These are phyloP conservation scores for Amphirosellinia nigrospora DNA, from an alignment of 495 filamentous ascomycete species.

Conservation along the genomic window DNA sequence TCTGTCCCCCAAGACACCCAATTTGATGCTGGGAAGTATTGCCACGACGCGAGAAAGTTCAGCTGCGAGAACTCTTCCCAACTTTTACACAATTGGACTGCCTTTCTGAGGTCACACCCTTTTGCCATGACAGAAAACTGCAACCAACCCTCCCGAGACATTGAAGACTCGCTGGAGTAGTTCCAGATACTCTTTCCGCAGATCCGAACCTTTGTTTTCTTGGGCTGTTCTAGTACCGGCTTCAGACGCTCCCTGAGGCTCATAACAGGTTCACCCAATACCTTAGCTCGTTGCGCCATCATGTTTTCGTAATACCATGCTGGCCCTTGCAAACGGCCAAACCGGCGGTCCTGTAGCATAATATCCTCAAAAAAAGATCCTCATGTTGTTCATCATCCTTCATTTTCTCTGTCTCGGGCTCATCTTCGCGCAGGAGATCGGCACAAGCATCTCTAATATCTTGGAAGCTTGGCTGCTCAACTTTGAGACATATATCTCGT, in stretches of 20 bases:
- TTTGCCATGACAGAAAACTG: conserved; percentile 62
- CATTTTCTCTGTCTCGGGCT: conserved; percentile 39
- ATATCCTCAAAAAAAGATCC: conserved; percentile 32
- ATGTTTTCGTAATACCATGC: conserved; percentile 27
- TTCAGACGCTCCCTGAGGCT: not conserved
- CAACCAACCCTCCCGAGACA: conserved; percentile 59
- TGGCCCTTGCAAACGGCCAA: conserved; percentile 31
- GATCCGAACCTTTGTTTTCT: conserved; percentile 53
- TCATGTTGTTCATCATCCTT: conserved; percentile 28
- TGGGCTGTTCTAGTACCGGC: conserved; percentile 27
- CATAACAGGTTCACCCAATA: conserved; percentile 8
- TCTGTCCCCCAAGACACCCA: conserved; percentile 52
- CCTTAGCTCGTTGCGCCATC: conserved; percentile 26
- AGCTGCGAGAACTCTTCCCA: conserved; percentile 62
- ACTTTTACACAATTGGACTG: conserved; percentile 58
- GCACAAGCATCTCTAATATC: conserved; percentile 60
- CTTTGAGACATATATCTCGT: conserved; percentile 54
- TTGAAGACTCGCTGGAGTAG: conserved; percentile 57
- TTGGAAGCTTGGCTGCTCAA: conserved; percentile 54
- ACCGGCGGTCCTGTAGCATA: conserved; percentile 33
- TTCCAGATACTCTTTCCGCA: conserved; percentile 62
- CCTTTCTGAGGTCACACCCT: conserved; percentile 52
- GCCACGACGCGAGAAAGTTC: conserved; percentile 52
- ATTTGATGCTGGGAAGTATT: conserved; percentile 57
- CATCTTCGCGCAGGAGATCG: conserved; percentile 53